Evolutionary conservation across 495 filamentous ascomycete genomes (phyloP).

Genomic region (Sporormia fimetaria): DNA sequence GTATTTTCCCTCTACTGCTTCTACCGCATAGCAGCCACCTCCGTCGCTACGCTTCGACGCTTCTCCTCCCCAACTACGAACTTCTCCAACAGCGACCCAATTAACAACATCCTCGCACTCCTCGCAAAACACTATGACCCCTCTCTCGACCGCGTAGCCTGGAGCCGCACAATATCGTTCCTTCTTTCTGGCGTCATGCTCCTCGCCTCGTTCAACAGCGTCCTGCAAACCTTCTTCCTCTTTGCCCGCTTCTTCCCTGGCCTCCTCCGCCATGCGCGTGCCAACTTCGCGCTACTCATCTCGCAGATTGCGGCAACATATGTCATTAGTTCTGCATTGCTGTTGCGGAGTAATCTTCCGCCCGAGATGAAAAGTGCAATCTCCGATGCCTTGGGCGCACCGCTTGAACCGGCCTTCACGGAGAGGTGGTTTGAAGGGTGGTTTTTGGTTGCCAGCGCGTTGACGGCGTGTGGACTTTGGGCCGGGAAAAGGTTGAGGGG

Average conservation of each 20-base stretch:
- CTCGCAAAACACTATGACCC: slow-evolving; percentile 62
- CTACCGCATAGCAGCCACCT: slow-evolving; percentile 60
- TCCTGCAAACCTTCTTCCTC: slow-evolving; percentile 62
- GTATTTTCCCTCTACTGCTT: slow-evolving; percentile 64
- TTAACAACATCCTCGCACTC: slow-evolving; percentile 64
- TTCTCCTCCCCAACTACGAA: slow-evolving; percentile 38
- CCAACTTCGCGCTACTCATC: slow-evolving; percentile 59
- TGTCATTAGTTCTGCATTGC: slow-evolving; percentile 61
- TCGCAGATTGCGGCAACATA: slow-evolving; percentile 70
- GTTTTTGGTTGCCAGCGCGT: slow-evolving; percentile 53
- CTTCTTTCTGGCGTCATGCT: slow-evolving; percentile 67
- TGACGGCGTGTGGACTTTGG: slow-evolving; percentile 57
- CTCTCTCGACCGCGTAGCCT: slow-evolving; percentile 56
- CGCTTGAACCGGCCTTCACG: slow-evolving; percentile 57
- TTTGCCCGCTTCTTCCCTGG: slow-evolving; percentile 58
- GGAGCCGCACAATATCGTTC: slow-evolving; percentile 69
- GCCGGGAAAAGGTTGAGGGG: slow-evolving; percentile 49
- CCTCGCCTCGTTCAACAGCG: slow-evolving; percentile 60
- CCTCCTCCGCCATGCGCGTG: slow-evolving; percentile 47
- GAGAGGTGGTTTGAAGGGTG: slow-evolving; percentile 80
- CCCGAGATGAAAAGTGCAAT: slow-evolving; percentile 58
- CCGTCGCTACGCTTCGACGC: slow-evolving; percentile 48
- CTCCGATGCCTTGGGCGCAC: slow-evolving; percentile 56
- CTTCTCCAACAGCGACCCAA: slow-evolving; percentile 62
- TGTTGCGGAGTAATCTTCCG: slow-evolving; percentile 63